Evolutionary conservation across 495 filamentous ascomycete species (phyloP).

Genomic region (Monascus purpureus): DNA sequence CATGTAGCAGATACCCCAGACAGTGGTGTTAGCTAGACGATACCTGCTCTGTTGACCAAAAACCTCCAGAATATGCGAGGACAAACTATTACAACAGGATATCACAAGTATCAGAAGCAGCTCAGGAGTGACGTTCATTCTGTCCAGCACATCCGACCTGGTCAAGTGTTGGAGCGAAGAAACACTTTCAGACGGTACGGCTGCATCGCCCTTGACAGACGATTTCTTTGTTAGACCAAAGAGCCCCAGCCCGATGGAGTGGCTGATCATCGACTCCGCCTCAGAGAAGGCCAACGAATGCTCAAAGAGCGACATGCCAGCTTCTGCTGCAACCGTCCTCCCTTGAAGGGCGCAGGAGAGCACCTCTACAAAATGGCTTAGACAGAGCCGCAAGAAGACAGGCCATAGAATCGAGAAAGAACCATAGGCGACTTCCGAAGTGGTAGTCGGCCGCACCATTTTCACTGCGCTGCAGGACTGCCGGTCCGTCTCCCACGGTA

Average conservation of each 20-base stretch:
- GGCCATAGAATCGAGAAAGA: slow-evolving; percentile 82
- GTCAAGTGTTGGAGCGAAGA: slow-evolving; percentile 24
- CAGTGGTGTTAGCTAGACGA: slow-evolving; percentile 67
- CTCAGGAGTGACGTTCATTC: slow-evolving; percentile 76
- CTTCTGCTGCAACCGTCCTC: slow-evolving; percentile 63
- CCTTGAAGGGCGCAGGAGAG: slow-evolving; percentile 82
- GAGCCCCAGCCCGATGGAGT: slow-evolving; percentile 54
- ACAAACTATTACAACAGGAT: slow-evolving; percentile 80
- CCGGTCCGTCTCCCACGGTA: slow-evolving; percentile 54
- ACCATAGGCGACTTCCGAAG: slow-evolving; percentile 40
- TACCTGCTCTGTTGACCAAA: slow-evolving; percentile 63
- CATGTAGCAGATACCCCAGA: slow-evolving; percentile 89
- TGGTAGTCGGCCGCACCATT: slow-evolving; percentile 45
- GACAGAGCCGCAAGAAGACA: slow-evolving; percentile 64
- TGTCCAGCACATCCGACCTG: slow-evolving; percentile 32
- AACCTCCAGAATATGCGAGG: slow-evolving; percentile 67
- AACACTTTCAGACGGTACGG: slow-evolving; percentile 6
- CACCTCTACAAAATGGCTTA: slow-evolving; percentile 80
- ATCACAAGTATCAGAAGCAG: slow-evolving; percentile 74
- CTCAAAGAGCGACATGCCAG: slow-evolving; percentile 93
- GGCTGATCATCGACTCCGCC: slow-evolving; percentile 73
- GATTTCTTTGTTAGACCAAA: slow-evolving; percentile 38
- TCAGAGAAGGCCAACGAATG: slow-evolving; percentile 94
- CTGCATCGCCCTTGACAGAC: slow-evolving; percentile 8
- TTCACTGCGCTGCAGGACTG: slow-evolving; percentile 56